Evolutionary conservation across 129 eudicot genomes (phyloP), one percentile per base, ranked within the genome.

Genomic region (Mikania micrantha): DNA sequence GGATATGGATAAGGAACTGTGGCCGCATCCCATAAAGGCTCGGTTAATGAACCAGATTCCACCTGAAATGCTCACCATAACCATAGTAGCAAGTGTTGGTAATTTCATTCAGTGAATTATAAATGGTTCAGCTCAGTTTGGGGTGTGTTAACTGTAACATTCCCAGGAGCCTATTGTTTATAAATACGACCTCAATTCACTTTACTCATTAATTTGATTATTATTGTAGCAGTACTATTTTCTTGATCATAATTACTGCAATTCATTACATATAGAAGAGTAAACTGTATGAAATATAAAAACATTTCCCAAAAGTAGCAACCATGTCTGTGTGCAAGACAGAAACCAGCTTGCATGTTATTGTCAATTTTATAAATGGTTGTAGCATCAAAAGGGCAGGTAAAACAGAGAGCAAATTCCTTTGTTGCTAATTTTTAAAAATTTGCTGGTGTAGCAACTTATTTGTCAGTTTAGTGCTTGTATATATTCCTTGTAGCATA

Each of bases 11-110:
- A 87, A 8, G 86, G 41, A 70, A 83, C 94, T 28, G 97, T 85
- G 5, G 97, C 74, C 12, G 74, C 84, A 70, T 94, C 99, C 99
- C 99, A 94, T 36, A 94, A 67, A 19, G 97, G 97, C 74, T 94
- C 97, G 0, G 93, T 86, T 66, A 89, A 70, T 0, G 74, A 67
- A 74, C 93, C 95, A 16, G 95, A 84, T 62, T 93, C 95, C 32
- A 81, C 93, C 99, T 94, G 82, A 60, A 77, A 64, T 47, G 66
- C 36, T 22, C 27, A 64, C 69, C 44, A 59, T 35, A 67, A 22
- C 12, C 7, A 5, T 15, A 13, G 53, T 22, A 9, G 40, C n/a
- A 11, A 15, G 63, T 7, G 40, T 15, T n/a, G 7, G 9, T 12
- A 15, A 40, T 13, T 42, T 64, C 34, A 64, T 3, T n/a, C 20